A percentile compares a stretch with the other conserved stretches of the same genome.
phyloP scores from a whole-genome alignment of 805 yeast species.

The Deakozyma indianensis region DNA sequence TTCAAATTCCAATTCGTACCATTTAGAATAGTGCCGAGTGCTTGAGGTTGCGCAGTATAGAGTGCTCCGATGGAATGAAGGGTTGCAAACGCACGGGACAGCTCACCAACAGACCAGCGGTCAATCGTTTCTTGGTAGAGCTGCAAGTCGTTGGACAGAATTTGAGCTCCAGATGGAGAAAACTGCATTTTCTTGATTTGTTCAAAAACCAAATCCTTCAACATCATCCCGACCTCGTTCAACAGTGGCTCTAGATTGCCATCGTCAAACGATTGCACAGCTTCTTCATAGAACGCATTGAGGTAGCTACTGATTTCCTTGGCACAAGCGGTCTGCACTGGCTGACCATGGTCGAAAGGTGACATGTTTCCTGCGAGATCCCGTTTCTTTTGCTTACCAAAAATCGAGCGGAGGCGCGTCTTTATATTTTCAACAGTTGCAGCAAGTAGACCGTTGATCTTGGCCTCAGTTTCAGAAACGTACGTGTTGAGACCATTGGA shows the following conservation, averaged over 20 bases:
- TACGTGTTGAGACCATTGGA: slow-evolving; percentile 47
- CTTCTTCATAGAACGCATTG: slow-evolving; percentile 26
- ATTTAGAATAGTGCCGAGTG: not conserved
- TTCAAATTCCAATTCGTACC: not conserved
- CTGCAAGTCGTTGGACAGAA: slow-evolving; percentile 52
- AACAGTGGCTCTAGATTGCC: slow-evolving; percentile 39
- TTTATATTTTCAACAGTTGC: slow-evolving; percentile 43
- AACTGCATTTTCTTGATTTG: slow-evolving; percentile 69
- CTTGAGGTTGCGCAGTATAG: not conserved
- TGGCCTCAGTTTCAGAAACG: slow-evolving; percentile 45
- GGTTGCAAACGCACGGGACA: not conserved
- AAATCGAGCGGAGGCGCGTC: slow-evolving; percentile 32
- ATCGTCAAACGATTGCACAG: slow-evolving; percentile 25
- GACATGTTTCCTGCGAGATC: slow-evolving; percentile 35
- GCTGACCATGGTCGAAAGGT: slow-evolving; percentile 27
- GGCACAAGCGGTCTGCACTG: slow-evolving; percentile 52
- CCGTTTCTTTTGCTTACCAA: slow-evolving; percentile 57
- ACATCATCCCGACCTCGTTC: slow-evolving; percentile 40
- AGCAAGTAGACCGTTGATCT: slow-evolving; percentile 47
- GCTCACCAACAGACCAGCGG: not conserved
- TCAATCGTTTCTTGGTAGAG: slow-evolving; percentile 1
- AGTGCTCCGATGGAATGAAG: not conserved
- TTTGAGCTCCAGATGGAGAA: slow-evolving; percentile 69
- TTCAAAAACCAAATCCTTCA: slow-evolving; percentile 43
- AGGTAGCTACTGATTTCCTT: slow-evolving; percentile 44